Base-by-base conservation (phyloP, 2,329 filamentous ascomycete species). In the Monosporascus cannonballus region DNA sequence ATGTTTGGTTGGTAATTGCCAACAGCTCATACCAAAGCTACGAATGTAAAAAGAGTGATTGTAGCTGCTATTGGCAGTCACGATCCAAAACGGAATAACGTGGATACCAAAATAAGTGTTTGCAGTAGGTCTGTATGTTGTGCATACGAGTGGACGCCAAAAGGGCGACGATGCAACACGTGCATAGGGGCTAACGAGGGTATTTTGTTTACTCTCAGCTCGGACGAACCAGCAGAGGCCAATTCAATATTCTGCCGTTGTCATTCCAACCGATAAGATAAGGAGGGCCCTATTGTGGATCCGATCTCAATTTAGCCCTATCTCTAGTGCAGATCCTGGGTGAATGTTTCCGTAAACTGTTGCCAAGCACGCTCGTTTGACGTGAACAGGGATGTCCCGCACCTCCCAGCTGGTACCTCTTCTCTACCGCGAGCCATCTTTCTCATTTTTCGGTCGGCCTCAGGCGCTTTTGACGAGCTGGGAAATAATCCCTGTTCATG, bases 261-360 rank as follows among this genome's bases (percentile, higher is more conserved):
- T 18, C 42, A 46, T n/a, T n/a, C 42, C 42, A 46, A 46, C 42
- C 42, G 42, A 46, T 46, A 46, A 46, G 42, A 46, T 46, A 25
- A 46, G 14, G 11, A 8, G 17, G 4, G 4, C 18, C 38, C 38
- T 5, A 14, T n/a, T n/a, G 18, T 41, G 38, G 38, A 18, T 41
- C 17, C 38, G 38, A 9, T 41, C 30, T 34, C 4, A 34, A 34
- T 34, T 30, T 34, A 34, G 30, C 11, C 11, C 30, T 34, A 14
- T 30, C 9, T 4, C 15, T 8, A 8, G 6, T 41, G 17, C 17
- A 20, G 38, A 41, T 18, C 38, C 38, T n/a, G 38, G 38, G 18
- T 41, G 38, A 41, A 41, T n/a, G 38, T 20, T 41, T 41, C 38
- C 38, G 38, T 8, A 20, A 20, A 41, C 38, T n/a, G 17, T n/a